phyloP scores from a whole-genome alignment of 2,329 filamentous ascomycete species.

The Calycina herbarum region DNA sequence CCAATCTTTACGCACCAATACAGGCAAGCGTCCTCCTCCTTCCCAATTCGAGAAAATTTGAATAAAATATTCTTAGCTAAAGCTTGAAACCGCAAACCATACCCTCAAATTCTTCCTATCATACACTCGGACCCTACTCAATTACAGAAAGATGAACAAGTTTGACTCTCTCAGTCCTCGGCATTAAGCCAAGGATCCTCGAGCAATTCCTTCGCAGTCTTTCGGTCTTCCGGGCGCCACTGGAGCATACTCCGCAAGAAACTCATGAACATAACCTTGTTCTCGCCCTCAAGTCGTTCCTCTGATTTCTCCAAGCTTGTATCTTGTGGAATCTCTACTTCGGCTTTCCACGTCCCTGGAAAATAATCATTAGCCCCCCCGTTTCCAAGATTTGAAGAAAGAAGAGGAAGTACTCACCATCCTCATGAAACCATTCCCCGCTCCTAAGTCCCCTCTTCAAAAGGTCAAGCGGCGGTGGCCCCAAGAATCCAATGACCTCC shows the following conservation, averaged over 20 bases:
- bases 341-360: neutral
- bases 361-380: neutral
- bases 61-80: too few relatives aligned
- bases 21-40: too few relatives aligned
- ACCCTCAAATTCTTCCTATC: too few relatives aligned
- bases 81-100: too few relatives aligned
- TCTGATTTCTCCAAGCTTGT: slow-evolving; percentile 17
- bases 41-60: too few relatives aligned
- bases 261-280: slow-evolving; percentile 37
- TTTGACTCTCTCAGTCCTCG: too few relatives aligned
- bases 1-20: too few relatives aligned
- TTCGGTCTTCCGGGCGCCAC: slow-evolving; percentile 39
- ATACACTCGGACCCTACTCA: too few relatives aligned
- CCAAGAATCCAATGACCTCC: too few relatives aligned
- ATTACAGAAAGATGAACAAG: too few relatives aligned
- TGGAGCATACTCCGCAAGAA: slow-evolving; percentile 38
- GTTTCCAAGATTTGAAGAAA: too few relatives aligned
- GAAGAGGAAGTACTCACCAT: slow-evolving; percentile 30
- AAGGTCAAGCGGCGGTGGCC: neutral
- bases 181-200: slow-evolving; percentile 36
- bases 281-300: slow-evolving; percentile 32
- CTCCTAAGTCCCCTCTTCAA: slow-evolving; percentile 14
- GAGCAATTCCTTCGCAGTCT: slow-evolving; percentile 37
- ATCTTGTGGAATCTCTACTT: neutral
- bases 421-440: slow-evolving; percentile 16